A percentile compares a stretch with the other conserved stretches of the same genome.
Conservation (phyloP, 331 rosid genomes). For the Spiraea crenata region DNA sequence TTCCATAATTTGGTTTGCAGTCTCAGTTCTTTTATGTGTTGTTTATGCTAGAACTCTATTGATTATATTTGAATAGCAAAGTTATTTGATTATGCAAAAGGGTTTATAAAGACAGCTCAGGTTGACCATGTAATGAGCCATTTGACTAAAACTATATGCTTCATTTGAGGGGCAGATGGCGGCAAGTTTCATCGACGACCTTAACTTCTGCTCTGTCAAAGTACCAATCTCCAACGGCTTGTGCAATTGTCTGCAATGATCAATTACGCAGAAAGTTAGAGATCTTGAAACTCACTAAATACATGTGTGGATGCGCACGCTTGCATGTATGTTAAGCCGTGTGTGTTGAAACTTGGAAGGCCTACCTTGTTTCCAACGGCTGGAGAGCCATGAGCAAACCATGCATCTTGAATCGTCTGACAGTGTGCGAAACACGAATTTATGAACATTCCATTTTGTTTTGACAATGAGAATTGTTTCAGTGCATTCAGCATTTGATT, state of each 20-base stretch:
- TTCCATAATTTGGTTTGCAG: no score
- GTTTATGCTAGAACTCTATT: background rate
- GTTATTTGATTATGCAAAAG: constrained; percentile 14
- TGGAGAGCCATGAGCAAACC: constrained; percentile 79
- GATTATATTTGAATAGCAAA: constrained; percentile 27
- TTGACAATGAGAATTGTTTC: constrained; percentile 48
- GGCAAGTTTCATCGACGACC: constrained; percentile 65
- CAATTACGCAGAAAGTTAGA: no score
- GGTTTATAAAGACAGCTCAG: background rate
- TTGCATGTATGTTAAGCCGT: background rate
- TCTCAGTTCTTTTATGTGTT: no score
- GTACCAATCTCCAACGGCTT: constrained; percentile 95
- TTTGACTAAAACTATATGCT: constrained; percentile 21
- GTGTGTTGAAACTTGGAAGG: background rate
- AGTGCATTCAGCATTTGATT: constrained; percentile 64
- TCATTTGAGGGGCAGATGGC: constrained; percentile 51
- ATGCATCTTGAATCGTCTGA: constrained; percentile 76
- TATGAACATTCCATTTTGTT: constrained; percentile 62
- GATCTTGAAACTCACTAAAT: background rate
- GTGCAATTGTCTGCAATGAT: constrained; percentile 63
- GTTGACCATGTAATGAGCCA: constrained; percentile 18
- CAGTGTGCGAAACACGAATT: constrained; percentile 89
- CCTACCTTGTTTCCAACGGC: constrained; percentile 64
- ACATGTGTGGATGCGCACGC: background rate
- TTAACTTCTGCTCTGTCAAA: constrained; percentile 69